Evolutionary conservation across 2,329 filamentous ascomycete species (phyloP), one percentile per base, ranked within the genome.

Genomic region (Bipolaris victoriae): DNA sequence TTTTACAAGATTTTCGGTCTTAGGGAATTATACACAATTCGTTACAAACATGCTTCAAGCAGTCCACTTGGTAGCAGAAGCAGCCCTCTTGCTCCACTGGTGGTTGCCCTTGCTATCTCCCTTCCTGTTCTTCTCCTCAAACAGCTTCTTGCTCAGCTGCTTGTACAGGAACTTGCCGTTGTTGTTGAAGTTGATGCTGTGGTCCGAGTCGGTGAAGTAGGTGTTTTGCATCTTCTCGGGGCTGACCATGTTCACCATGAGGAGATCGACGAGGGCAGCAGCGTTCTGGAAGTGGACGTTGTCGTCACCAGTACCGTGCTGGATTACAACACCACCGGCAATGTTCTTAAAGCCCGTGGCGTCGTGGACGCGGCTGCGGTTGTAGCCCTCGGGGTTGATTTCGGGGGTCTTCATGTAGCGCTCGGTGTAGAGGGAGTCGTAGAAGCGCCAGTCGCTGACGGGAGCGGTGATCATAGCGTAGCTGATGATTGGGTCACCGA

Each of bases 261-360:
- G 74, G 20, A 87, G 71, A 64, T 90, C 87, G 0, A 86, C 76
- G 33, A 90, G 72, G 0, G 83, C 86, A 0, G 87, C 87, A 0
- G 83, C 67, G 60, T 90, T 85, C 75, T 90, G 87, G 69, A 88
- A 90, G 67, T 90, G 88, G 13, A 90, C 88, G 49, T 90, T 90
- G 64, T 90, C 88, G 61, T 90, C 88, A 0, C 86, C 87, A 0
- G 85, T 85, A 0, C 88, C 88, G 66, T 90, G 88, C 58, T 87
- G 82, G 41, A 90, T 79, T 5, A 86, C 77, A 60, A 89, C 85
- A 2, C 83, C 81, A 3, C 88, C 88, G 0, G 78, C 78, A 7
- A 88, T 80, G 50, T 83, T 83, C 76, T 85, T 84, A 79, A 90
- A 90, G 0, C 88, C 88, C 0, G 78, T 77, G 0, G 80, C 72